Percentiles rank a stretch among this genome's conserved stretches.
phyloP scores from a whole-genome alignment of 2,329 filamentous ascomycete genomes.

The Penicillium sp. region DNA sequence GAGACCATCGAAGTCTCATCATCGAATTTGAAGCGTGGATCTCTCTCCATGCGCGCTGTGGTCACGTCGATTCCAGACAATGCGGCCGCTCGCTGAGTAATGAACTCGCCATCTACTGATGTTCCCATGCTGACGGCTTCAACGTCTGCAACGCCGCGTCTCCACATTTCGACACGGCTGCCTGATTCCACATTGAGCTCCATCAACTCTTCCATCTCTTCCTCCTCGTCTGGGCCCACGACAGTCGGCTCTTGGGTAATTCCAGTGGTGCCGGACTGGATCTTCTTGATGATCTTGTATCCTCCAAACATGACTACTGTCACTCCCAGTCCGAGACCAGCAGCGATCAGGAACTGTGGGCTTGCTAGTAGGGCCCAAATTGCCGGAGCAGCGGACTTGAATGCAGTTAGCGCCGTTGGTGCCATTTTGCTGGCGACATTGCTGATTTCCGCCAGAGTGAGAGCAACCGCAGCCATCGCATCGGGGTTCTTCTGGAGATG shows the following conservation, averaged over 20 bases:
- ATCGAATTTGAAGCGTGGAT: conserved; percentile 38
- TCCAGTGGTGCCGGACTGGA: conserved; percentile 47
- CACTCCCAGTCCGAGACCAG: conserved; percentile 84
- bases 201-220: conserved; percentile 57
- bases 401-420: conserved; percentile 70
- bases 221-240: conserved; percentile 24
- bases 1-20: conserved; percentile 36
- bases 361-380: conserved; percentile 84
- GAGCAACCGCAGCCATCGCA: conserved; percentile 86
- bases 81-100: conserved; percentile 58
- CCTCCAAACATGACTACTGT: conserved; percentile 94
- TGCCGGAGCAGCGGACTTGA: conserved; percentile 81
- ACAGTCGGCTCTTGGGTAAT: conserved; percentile 8
- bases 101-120: conserved; percentile 65
- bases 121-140: conserved; percentile 57
- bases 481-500: conserved; percentile 82
- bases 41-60: conserved; percentile 30
- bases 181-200: conserved; percentile 53
- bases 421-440: conserved; percentile 80
- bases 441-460: conserved; percentile 89
- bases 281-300: conserved; percentile 94
- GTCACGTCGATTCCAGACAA: conserved; percentile 47
- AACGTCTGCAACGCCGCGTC: conserved; percentile 62
- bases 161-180: conserved; percentile 63
- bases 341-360: conserved; percentile 92